Conservation (phyloP, 2,329 filamentous ascomycete genomes). For the Venturia pyrina region DNA sequence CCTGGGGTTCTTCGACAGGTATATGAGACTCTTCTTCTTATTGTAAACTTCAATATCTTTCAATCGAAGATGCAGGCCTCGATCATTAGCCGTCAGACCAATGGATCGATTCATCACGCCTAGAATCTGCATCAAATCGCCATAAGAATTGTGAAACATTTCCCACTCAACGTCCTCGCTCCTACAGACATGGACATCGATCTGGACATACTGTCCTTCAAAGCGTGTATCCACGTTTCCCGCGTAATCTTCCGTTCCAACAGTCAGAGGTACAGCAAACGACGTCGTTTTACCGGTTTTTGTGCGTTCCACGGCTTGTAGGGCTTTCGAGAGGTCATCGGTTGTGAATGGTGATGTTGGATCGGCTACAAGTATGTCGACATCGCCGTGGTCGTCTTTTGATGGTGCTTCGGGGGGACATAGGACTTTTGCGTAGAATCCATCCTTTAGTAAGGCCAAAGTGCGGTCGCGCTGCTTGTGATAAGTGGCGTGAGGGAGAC, state of each 20-base stretch:
- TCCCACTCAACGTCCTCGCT: slow-evolving; percentile 44
- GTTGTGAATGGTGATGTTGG: slow-evolving; percentile 17
- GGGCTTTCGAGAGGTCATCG: slow-evolving; percentile 26
- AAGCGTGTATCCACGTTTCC: slow-evolving; percentile 15
- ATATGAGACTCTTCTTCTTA: slow-evolving; percentile 36
- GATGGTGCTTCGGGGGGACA: slow-evolving; percentile 40
- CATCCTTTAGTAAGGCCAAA: background rate
- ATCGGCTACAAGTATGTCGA: slow-evolving; percentile 55
- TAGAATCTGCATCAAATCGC: slow-evolving; percentile 60
- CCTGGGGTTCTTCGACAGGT: slow-evolving; percentile 48
- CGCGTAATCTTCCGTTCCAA: background rate
- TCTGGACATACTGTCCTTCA: slow-evolving; percentile 44
- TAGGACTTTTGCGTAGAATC: slow-evolving; percentile 6
- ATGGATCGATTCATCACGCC: slow-evolving; percentile 53
- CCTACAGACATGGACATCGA: slow-evolving; percentile 55
- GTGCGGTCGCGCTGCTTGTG: background rate
- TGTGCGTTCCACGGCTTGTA: slow-evolving; percentile 35
- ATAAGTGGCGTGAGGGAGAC: slow-evolving; percentile 8
- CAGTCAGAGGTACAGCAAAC: slow-evolving; percentile 49
- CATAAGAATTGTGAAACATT: slow-evolving; percentile 59
- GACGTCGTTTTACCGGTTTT: slow-evolving; percentile 20
- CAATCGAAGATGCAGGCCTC: slow-evolving; percentile 55
- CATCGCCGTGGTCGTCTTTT: slow-evolving; percentile 60
- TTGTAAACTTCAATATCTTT: slow-evolving; percentile 55
- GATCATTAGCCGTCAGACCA: slow-evolving; percentile 56